A percentile compares a stretch with the other conserved stretches of the same genome.
Evolutionary conservation across 1,139 yeast species (phyloP).

Genomic region (Arxiozyma slooffiae): DNA sequence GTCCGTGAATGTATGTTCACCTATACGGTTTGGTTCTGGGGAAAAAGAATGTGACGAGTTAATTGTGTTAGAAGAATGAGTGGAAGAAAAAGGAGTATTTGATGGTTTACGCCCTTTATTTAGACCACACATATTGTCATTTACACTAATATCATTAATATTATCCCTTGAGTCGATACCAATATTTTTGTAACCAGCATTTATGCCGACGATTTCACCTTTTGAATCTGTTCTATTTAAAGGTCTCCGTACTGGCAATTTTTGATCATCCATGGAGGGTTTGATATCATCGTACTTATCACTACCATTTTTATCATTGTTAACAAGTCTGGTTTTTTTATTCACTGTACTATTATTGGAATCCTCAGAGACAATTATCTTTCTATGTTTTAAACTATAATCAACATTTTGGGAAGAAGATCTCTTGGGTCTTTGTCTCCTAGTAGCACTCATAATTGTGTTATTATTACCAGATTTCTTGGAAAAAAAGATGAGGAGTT

Average conservation of each 20-base stretch:
- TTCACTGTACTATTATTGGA: slow-evolving; percentile 4
- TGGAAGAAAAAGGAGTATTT: not conserved
- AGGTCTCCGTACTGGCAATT: not conserved
- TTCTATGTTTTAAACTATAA: slow-evolving; percentile 26
- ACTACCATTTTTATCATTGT: slow-evolving; percentile 2
- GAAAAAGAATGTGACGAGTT: not conserved
- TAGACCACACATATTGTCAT: not conserved
- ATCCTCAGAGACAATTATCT: slow-evolving; percentile 23
- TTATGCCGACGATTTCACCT: slow-evolving; percentile 14
- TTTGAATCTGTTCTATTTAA: not conserved
- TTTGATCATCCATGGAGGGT: not conserved
- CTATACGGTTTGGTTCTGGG: not conserved
- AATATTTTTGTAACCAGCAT: slow-evolving; percentile 11
- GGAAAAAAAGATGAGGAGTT: not conserved
- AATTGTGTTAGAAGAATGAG: not conserved
- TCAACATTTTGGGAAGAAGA: slow-evolving; percentile 26
- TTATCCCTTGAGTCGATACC: not conserved
- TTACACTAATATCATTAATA: not conserved
- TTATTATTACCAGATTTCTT: not conserved
- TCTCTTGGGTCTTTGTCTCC: slow-evolving; percentile 22
- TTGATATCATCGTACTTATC: not conserved
- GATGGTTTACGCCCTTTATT: not conserved
- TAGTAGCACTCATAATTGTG: not conserved
- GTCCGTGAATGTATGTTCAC: not conserved
- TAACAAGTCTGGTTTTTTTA: not conserved